These are phyloP conservation scores for Hypoxylon subgilvum DNA, from an alignment of 495 filamentous ascomycete species.

Conservation along the genomic window DNA sequence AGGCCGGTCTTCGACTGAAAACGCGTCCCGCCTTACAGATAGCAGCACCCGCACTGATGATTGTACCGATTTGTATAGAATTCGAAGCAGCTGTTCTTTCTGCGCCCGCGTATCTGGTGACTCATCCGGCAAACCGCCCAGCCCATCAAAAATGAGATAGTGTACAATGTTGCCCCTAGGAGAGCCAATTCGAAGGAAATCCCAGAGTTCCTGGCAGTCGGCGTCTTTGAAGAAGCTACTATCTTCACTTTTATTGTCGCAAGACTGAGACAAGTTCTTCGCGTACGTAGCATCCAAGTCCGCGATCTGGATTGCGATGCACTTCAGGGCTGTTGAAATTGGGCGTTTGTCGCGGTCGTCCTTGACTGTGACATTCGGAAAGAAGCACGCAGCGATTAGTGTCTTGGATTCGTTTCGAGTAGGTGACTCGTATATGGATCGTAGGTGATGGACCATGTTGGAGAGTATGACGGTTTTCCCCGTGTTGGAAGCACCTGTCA, in stretches of 20 bases:
- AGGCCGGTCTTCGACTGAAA: no score
- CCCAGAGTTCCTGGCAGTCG: constrained; percentile 34
- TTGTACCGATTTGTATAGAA: no score
- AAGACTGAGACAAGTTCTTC: constrained; percentile 20
- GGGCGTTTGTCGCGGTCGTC: constrained; percentile 25
- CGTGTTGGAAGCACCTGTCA: constrained; percentile 31
- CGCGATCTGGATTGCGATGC: constrained; percentile 32
- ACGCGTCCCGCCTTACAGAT: no score
- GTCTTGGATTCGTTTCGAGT: not conserved
- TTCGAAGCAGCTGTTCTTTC: constrained; percentile 1
- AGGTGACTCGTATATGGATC: constrained; percentile 7
- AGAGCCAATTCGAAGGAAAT: constrained; percentile 24
- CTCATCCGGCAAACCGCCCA: constrained; percentile 14
- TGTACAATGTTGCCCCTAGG: constrained; percentile 27
- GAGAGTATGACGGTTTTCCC: constrained; percentile 33
- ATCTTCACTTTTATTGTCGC: constrained; percentile 18
- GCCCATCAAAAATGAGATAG: constrained; percentile 35
- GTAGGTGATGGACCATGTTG: constrained; percentile 30
- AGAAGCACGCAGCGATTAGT: constrained; percentile 35
- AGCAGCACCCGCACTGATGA: no score
- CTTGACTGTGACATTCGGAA: constrained; percentile 13
- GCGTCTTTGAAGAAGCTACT: constrained; percentile 31
- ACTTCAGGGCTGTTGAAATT: constrained; percentile 33
- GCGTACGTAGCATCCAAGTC: constrained; percentile 36
- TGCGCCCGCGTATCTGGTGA: constrained; percentile 1